Evolutionary conservation across 164 flowering plant species (phyloP).

Genomic region (Magnolia kwangsiensis): DNA sequence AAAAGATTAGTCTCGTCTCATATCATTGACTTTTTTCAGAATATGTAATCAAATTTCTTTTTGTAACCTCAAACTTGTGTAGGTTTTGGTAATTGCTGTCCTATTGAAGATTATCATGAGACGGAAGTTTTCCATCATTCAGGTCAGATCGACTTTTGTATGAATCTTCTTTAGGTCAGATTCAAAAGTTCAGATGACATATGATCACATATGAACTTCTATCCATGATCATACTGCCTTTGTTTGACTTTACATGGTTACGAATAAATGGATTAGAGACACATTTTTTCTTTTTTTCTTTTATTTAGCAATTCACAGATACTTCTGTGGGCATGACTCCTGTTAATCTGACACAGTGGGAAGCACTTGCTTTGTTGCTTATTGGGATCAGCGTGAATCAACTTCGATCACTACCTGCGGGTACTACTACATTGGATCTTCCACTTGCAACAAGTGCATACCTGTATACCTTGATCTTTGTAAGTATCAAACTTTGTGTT

Average conservation of each 20-base stretch:
- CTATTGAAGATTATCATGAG: conserved; percentile 81
- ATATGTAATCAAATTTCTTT: conserved; percentile 4
- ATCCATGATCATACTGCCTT: background rate
- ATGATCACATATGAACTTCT: background rate
- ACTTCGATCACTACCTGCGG: conserved; percentile 82
- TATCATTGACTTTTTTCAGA: background rate
- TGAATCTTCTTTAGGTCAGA: background rate
- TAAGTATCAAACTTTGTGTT: conserved; percentile 32
- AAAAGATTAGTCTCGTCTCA: background rate
- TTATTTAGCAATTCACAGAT: background rate
- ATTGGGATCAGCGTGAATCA: conserved; percentile 96
- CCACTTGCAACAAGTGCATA: conserved; percentile 88
- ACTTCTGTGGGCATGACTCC: background rate
- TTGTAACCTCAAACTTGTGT: conserved; percentile 21
- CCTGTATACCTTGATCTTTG: conserved; percentile 84
- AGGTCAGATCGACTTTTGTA: conserved; percentile 40
- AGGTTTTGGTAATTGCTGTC: conserved; percentile 97
- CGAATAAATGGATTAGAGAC: background rate
- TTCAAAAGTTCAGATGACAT: background rate
- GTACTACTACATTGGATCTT: conserved; percentile 64
- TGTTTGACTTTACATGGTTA: background rate
- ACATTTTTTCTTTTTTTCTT: background rate
- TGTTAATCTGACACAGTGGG: conserved; percentile 67
- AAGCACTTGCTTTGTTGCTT: conserved; percentile 95
- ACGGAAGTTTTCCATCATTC: conserved; percentile 84